Evolutionary conservation across 1,284 basidiomycete genomes (phyloP), one percentile per base, ranked within the genome.

Genomic region (Butyriboletus appendiculatus): DNA sequence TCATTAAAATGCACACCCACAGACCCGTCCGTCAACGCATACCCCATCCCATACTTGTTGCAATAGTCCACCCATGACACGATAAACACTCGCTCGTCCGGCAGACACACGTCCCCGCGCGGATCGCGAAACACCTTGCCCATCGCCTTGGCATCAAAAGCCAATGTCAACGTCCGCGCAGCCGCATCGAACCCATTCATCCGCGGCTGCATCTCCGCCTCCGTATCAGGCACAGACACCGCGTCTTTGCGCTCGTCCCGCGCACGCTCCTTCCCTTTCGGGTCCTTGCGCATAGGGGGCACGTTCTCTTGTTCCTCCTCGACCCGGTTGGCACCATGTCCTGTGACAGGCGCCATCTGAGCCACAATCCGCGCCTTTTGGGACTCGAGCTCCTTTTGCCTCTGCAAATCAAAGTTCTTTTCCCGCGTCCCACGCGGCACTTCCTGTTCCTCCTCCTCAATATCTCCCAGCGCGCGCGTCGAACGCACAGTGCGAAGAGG

Each of bases 11-110:
- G 88, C 20, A 98, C 92, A 9, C 94, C 94, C 28, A 98, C 89
- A 2, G 92, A 90, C 4, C 96, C 95, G 68, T 99, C 95, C 30
- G 92, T 95, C 65, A 99, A 79, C 2, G 94, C 94, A 70, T 98
- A 98, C 2, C 96, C 97, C 86, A 98, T 96, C 11, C 96, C 97
- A 73, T 98, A 99, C 76, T 97, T 97, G 72, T 96, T 94, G 70
- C 92, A 96, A 70, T 98, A 98, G 73, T 99, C 96, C 44, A 98
- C 90, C 96, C 96, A 99, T 10, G 92, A 94, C 2, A 92, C 92
- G 61, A 99, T 93, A 73, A 98, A 99, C 15, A 96, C 88, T 50
- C 79, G 81, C 38, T 95, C 92, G 14, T 86, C 79, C 0, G 81
- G 80, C 5, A 88, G 73, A 37, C 73, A 65, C 5, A 68, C 67